Conservation (phyloP, 495 filamentous ascomycete genomes). For the Neurospora sublineolata region DNA sequence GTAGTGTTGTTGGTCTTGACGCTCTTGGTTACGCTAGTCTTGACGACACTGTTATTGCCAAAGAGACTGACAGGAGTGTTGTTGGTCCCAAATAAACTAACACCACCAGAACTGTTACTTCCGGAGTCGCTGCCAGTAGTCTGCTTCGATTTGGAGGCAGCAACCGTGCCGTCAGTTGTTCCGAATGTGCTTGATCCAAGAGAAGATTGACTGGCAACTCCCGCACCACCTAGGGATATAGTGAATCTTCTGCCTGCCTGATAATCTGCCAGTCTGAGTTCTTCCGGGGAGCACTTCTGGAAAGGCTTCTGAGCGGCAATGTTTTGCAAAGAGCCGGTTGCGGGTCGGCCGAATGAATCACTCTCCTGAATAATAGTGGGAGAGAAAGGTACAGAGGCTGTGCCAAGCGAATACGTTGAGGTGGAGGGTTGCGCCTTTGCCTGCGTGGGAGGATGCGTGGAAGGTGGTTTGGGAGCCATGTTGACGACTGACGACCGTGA, state of each 20-base stretch:
- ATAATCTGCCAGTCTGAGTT: neutral
- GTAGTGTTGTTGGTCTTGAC: neutral
- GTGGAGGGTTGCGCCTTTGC: neutral
- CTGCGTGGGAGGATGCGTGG: neutral
- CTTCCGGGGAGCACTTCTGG: neutral
- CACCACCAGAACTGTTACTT: neutral
- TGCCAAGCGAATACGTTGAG: neutral
- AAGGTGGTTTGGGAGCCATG: neutral
- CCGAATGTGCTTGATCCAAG: neutral
- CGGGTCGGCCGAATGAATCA: too few species aligned
- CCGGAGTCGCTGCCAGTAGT: neutral
- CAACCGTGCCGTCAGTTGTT: neutral
- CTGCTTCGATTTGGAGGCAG: neutral
- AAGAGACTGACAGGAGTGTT: neutral
- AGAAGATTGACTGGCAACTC: neutral
- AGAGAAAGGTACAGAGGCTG: neutral
- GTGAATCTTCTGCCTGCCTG: neutral
- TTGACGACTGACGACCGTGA: neutral
- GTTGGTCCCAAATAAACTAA: neutral
- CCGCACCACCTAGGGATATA: neutral
- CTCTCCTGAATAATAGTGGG: neutral
- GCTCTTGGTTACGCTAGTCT: neutral
- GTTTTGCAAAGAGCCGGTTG: neutral
- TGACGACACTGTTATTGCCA: neutral
- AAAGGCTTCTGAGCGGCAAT: neutral